phyloP scores from a whole-genome alignment of 2,329 filamentous ascomycete species.

The Alternaria postmessia region DNA sequence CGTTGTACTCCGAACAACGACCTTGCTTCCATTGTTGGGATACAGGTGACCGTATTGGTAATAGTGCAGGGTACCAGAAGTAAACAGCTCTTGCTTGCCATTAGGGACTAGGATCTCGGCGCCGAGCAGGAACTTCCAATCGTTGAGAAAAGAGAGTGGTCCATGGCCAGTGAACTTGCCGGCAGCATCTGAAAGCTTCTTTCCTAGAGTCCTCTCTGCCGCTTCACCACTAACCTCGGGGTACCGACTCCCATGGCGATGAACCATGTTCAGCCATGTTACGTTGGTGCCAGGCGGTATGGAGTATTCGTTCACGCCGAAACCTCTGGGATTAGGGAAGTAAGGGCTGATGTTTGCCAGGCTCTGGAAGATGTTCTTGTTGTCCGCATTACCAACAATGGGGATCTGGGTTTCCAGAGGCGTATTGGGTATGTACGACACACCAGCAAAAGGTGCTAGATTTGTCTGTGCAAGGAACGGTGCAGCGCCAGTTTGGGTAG shows the following conservation, averaged over 20 bases:
- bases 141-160: constrained; percentile 70
- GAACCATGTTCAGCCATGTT: constrained; percentile 75
- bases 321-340: constrained; percentile 71
- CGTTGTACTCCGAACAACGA: constrained; percentile 76
- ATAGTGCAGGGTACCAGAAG: constrained; percentile 74
- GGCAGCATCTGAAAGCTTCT: constrained; percentile 64
- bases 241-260: constrained; percentile 77
- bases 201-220: constrained; percentile 62
- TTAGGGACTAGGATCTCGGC: constrained; percentile 75
- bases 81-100: constrained; percentile 76
- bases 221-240: constrained; percentile 67
- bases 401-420: constrained; percentile 76
- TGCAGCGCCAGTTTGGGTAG: constrained; percentile 73
- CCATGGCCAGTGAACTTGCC: constrained; percentile 66
- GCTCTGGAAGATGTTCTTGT: constrained; percentile 73
- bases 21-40: constrained; percentile 72
- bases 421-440: constrained; percentile 72
- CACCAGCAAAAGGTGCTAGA: constrained; percentile 66
- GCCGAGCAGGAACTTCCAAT: constrained; percentile 74
- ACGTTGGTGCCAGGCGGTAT: constrained; percentile 73
- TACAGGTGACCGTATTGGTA: constrained; percentile 77
- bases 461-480: constrained; percentile 77
- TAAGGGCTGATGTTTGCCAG: constrained; percentile 77
- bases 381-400: constrained; percentile 65
- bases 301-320: constrained; percentile 76